These are phyloP conservation scores for Elsinoe batatas DNA, from an alignment of 2,329 filamentous ascomycete genomes.

Conservation along the genomic window DNA sequence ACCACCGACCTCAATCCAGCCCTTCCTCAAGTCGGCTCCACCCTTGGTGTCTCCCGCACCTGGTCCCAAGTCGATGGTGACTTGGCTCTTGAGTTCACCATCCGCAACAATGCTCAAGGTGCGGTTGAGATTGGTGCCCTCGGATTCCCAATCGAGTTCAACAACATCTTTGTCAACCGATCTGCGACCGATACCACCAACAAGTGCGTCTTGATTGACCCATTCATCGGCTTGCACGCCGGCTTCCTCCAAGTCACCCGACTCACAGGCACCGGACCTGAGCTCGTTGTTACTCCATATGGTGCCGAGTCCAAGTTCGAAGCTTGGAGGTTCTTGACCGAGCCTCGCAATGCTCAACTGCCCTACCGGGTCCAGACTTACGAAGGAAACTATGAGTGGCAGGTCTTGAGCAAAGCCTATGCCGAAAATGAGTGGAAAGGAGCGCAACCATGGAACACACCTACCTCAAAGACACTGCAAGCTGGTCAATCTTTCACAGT, in stretches of 20 bases:
- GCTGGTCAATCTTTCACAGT: conserved; percentile 39
- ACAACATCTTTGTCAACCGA: conserved; percentile 50
- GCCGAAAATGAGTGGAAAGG: conserved; percentile 47
- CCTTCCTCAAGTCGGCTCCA: conserved; percentile 29
- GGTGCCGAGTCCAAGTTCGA: conserved; percentile 41
- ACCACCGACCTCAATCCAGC: conserved; percentile 20
- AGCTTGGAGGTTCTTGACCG: conserved; percentile 45
- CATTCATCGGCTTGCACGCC: conserved; percentile 51
- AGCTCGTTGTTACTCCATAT: conserved; percentile 47
- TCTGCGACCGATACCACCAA: conserved; percentile 39
- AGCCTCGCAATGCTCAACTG: conserved; percentile 31
- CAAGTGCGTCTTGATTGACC: conserved; percentile 47
- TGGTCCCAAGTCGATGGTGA: conserved; percentile 44
- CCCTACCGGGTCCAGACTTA: conserved; percentile 46
- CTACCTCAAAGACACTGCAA: conserved; percentile 38
- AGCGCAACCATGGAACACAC: conserved; percentile 45
- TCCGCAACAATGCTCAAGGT: conserved; percentile 36
- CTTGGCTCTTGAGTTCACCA: conserved; percentile 42
- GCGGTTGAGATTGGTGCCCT: conserved; percentile 46
- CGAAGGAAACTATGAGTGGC: conserved; percentile 54
- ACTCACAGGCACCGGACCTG: conserved; percentile 43
- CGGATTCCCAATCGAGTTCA: conserved; percentile 51
- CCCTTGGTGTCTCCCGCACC: conserved; percentile 39
- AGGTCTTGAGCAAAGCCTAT: conserved; percentile 45
- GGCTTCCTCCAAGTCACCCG: conserved; percentile 48